Evolutionary conservation across 2,329 filamentous ascomycete species (phyloP), one percentile per base, ranked within the genome.

Genomic region (Zasmidium cellare): DNA sequence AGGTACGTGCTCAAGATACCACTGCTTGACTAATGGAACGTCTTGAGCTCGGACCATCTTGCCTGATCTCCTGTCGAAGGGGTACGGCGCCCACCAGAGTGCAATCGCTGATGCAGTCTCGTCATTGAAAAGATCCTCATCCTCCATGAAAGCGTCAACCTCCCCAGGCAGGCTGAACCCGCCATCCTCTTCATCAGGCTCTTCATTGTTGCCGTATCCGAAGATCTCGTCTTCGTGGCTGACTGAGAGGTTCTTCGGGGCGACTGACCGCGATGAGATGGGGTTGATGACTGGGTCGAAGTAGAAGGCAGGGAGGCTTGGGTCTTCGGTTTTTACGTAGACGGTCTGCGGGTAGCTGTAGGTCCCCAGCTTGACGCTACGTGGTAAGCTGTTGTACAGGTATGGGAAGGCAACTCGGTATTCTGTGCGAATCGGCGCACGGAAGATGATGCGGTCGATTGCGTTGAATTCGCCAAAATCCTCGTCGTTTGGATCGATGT

Each of bases 381-480:
- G 84, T 1, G 94, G 96, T 5, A 99, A 82, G 18, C 93, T 96
- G 74, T 99, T 99, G 79, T 99, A 99, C 5, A 99, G 82, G 73
- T 89, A 97, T 0, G 94, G 94, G 73, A 91, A 97, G 0, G 92
- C 92, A 46, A 99, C 94, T 47, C 93, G 87, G 70, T 96, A 97
- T 76, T 99, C 94, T 9, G 93, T 99, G 66, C 93, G 87, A 64
- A 97, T 96, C 0, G 93, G 92, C 48, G 90, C 88, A 64, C 94
- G 89, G 82, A 99, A 99, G 66, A 99, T 99, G 76, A 99, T 99
- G 67, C 96, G 91, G 71, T 99, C 94, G 68, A 99, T 99, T 31
- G 94, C 94, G 71, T 99, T 99, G 82, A 99, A 99, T 76, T 99
- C 94, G 76, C 94, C 94, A 76, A 99, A 99, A 72, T 99, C 94